A percentile compares a stretch with the other conserved stretches of the same genome.
Evolutionary conservation across 164 flowering plant genomes (phyloP).

Genomic region (Kalanchoe fedtschenkoi): DNA sequence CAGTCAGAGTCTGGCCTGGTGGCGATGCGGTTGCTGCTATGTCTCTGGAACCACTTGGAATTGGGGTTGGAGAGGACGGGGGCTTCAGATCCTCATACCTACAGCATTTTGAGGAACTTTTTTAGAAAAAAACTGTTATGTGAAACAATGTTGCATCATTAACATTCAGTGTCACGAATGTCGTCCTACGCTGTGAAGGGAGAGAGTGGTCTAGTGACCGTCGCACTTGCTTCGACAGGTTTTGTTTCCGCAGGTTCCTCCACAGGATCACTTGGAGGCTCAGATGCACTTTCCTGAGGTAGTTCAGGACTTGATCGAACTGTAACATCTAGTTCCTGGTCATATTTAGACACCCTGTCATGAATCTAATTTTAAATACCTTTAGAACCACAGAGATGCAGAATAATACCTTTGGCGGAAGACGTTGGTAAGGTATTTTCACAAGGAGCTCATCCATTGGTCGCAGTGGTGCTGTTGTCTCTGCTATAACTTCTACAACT

Average conservation of each 20-base stretch:
- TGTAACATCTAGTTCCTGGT: slow-evolving; percentile 28
- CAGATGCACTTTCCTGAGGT: slow-evolving; percentile 17
- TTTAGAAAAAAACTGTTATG: no score
- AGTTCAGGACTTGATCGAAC: slow-evolving; percentile 18
- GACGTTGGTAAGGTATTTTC: slow-evolving; percentile 62
- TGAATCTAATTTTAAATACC: not conserved
- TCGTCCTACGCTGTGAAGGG: slow-evolving; percentile 53
- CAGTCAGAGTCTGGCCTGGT: not conserved
- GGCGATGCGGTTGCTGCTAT: slow-evolving; percentile 8
- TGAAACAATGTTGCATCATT: not conserved
- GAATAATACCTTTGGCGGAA: slow-evolving; percentile 32
- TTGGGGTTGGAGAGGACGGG: slow-evolving; percentile 42
- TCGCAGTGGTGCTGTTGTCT: slow-evolving; percentile 78
- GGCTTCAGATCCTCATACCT: slow-evolving; percentile 45
- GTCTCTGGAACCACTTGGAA: slow-evolving; percentile 18
- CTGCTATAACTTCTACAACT: slow-evolving; percentile 92
- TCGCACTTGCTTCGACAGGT: slow-evolving; percentile 19
- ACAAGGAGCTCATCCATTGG: slow-evolving; percentile 72
- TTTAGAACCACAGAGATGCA: not conserved
- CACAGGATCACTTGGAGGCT: slow-evolving; percentile 19
- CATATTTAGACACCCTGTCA: slow-evolving; percentile 9
- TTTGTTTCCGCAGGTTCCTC: slow-evolving; percentile 17
- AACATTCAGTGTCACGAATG: not conserved
- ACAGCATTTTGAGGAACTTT: no score
- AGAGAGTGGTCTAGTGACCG: slow-evolving; percentile 35